Conservation (phyloP, 2,329 filamentous ascomycete genomes). For the Ophiostoma tasmaniense region DNA sequence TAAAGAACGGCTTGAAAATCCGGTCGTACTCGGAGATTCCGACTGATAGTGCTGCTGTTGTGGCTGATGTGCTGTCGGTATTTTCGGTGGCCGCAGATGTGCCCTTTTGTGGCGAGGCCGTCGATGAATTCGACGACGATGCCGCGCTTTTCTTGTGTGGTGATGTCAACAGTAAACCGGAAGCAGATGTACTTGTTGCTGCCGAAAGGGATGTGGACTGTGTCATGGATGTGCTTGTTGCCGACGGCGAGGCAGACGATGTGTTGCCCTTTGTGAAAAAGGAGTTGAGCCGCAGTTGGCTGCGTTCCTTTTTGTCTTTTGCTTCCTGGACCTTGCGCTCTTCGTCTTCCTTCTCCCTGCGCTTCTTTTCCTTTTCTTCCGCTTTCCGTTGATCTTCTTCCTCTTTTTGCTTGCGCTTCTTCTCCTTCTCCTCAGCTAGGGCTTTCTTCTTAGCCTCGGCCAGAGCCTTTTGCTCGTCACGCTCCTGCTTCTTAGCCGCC, state of each 20-base stretch:
- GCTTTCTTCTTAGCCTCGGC: slow-evolving; percentile 32
- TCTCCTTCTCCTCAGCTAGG: slow-evolving; percentile 26
- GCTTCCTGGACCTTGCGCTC: slow-evolving; percentile 34
- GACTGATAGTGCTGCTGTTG: slow-evolving; percentile 15
- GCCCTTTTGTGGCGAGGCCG: slow-evolving; percentile 26
- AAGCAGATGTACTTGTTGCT: neutral
- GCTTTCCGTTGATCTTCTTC: slow-evolving; percentile 25
- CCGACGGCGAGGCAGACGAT: neutral
- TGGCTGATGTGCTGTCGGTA: neutral
- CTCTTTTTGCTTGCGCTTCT: slow-evolving; percentile 34
- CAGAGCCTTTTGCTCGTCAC: slow-evolving; percentile 31
- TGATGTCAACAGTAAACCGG: neutral
- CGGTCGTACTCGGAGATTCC: slow-evolving; percentile 52
- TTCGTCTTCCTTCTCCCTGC: slow-evolving; percentile 44
- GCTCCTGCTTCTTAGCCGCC: slow-evolving; percentile 25
- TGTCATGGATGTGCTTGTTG: slow-evolving; percentile 1
- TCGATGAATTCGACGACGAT: neutral
- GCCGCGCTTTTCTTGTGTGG: neutral
- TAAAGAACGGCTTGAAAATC: slow-evolving; percentile 71
- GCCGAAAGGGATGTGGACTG: slow-evolving; percentile 17
- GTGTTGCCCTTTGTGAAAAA: slow-evolving; percentile 35
- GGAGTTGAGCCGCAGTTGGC: slow-evolving; percentile 38
- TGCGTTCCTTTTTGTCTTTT: slow-evolving; percentile 43
- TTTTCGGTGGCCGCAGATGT: slow-evolving; percentile 1
- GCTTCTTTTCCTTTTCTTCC: slow-evolving; percentile 39